Conservation (phyloP, 2,329 filamentous ascomycete species). For the Aspergillus sergii region DNA sequence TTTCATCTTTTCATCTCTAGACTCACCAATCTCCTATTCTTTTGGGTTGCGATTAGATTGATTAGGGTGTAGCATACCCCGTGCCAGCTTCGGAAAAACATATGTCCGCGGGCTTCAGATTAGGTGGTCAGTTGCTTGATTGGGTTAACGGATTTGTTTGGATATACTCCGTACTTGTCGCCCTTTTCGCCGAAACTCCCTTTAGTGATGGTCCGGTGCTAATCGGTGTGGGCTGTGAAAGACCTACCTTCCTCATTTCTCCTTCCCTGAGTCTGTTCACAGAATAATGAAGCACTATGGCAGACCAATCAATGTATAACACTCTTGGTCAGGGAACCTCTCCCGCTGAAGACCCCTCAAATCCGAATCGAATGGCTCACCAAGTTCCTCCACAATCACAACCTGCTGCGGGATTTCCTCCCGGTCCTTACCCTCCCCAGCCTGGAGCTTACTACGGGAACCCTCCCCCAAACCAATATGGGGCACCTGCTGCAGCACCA, state of each 20-base stretch:
- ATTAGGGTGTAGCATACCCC: not conserved
- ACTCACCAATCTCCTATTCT: not conserved
- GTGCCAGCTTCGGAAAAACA: slow-evolving; percentile 26
- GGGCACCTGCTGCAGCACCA: slow-evolving; percentile 30
- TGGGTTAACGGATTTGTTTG: slow-evolving; percentile 20
- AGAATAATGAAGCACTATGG: slow-evolving; percentile 42
- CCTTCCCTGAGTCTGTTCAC: slow-evolving; percentile 3
- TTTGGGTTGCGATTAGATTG: not conserved
- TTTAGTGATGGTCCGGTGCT: slow-evolving; percentile 14
- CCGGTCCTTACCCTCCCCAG: slow-evolving; percentile 43
- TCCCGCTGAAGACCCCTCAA: slow-evolving; percentile 56
- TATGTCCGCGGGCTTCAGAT: slow-evolving; percentile 28
- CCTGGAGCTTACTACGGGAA: slow-evolving; percentile 39
- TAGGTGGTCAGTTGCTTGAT: slow-evolving; percentile 38
- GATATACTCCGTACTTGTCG: slow-evolving; percentile 15
- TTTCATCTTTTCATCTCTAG: not conserved
- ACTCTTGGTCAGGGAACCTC: slow-evolving; percentile 36
- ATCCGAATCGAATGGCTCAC: slow-evolving; percentile 53
- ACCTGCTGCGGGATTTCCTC: slow-evolving; percentile 36
- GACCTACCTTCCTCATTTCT: slow-evolving; percentile 11
- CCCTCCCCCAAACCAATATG: slow-evolving; percentile 35
- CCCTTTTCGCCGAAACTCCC: not conserved
- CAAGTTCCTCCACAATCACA: slow-evolving; percentile 57
- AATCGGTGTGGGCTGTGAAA: slow-evolving; percentile 8
- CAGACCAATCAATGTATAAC: slow-evolving; percentile 46